phyloP scores from a whole-genome alignment of 2,329 filamentous ascomycete species.

The Chrysoporthe deuterocubensis region DNA sequence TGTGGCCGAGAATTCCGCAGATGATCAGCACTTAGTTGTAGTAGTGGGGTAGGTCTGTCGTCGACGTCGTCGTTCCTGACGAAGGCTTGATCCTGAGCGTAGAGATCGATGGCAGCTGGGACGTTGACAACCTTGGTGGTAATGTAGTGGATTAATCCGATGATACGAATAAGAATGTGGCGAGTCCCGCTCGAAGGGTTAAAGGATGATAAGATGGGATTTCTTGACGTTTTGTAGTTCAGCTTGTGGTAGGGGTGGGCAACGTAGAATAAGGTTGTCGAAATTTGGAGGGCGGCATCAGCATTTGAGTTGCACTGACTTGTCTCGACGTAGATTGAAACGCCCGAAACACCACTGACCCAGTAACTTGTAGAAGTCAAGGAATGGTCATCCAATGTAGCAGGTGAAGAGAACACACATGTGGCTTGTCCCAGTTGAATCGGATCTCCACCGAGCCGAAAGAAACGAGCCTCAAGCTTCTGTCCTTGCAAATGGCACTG shows the following conservation, averaged over 20 bases:
- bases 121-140: constrained; percentile 6
- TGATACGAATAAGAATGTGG: constrained; percentile 14
- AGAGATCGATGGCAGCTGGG: neutral
- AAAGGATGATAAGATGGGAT: constrained; percentile 23
- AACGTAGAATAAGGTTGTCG: constrained; percentile 35
- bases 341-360: constrained; percentile 44
- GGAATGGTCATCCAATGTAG: constrained; percentile 30
- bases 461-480: constrained; percentile 23
- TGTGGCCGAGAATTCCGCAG: constrained; percentile 4
- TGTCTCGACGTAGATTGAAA: constrained; percentile 43
- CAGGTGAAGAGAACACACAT: constrained; percentile 28
- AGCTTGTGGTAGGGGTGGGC: constrained; percentile 21
- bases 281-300: constrained; percentile 41
- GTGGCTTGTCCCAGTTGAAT: constrained; percentile 32
- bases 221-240: constrained; percentile 26
- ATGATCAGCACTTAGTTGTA: neutral
- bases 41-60: neutral
- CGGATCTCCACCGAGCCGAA: constrained; percentile 27
- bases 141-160: constrained; percentile 21
- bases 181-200: constrained; percentile 11
- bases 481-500: constrained; percentile 17
- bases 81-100: neutral
- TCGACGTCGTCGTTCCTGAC: neutral
- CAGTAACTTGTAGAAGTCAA: constrained; percentile 35
- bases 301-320: constrained; percentile 45